These are phyloP conservation scores for Aethionema arabicum DNA, from an alignment of 345 rosid genomes.

Conservation along the genomic window DNA sequence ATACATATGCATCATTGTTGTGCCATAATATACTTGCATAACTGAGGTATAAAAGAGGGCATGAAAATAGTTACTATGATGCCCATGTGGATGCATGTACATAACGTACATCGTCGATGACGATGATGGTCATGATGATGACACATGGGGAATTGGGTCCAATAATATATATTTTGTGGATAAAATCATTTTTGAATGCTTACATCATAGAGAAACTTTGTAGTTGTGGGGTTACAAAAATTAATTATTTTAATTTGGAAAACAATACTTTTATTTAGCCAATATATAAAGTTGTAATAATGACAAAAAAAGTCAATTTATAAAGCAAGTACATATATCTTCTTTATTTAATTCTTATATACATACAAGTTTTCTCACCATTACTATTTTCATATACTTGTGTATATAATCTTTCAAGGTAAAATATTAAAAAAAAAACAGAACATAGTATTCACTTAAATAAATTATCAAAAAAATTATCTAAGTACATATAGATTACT, in stretches of 20 bases:
- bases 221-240: conserved; percentile 50
- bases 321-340: conserved; percentile 33
- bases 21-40: background rate
- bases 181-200: conserved; percentile 51
- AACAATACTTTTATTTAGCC: conserved; percentile 36
- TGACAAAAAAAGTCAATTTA: conserved; percentile 52
- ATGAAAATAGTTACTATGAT: conserved; percentile 6
- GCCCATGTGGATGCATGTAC: conserved; percentile 18
- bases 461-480: too few species aligned
- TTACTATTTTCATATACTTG: background rate
- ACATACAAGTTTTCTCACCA: conserved; percentile 12
- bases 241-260: conserved; percentile 47
- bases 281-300: conserved; percentile 35
- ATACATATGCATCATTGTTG: conserved; percentile 9
- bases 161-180: conserved; percentile 41
- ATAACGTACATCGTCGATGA: too few species aligned
- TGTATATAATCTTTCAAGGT: background rate
- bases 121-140: background rate
- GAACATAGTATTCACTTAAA: conserved; percentile 9
- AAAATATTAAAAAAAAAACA: conserved; percentile 6
- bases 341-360: conserved; percentile 20
- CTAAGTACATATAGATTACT: too few species aligned
- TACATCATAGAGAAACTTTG: conserved; percentile 45
- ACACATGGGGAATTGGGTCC: conserved; percentile 21
- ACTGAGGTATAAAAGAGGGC: conserved; percentile 6